These are phyloP conservation scores for Fusarium sp. DNA, from an alignment of 2,329 filamentous ascomycete genomes.

Conservation along the genomic window DNA sequence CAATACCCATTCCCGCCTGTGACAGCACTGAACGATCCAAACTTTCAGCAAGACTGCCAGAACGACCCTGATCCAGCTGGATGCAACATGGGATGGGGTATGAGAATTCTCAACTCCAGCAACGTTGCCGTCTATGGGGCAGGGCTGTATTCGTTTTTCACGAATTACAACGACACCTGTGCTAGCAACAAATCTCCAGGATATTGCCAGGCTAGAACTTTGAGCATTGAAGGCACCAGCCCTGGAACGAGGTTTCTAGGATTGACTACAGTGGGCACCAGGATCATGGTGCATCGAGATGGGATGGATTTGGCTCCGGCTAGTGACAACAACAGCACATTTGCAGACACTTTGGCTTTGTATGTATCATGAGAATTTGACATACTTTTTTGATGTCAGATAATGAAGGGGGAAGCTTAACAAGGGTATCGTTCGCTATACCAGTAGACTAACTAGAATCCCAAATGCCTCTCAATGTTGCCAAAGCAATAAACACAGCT, in stretches of 20 bases:
- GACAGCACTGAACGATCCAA: conserved; percentile 45
- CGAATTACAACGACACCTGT: conserved; percentile 66
- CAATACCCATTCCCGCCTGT: conserved; percentile 64
- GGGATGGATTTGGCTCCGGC: conserved; percentile 36
- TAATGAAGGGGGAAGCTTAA: background rate
- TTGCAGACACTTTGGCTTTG: conserved; percentile 43
- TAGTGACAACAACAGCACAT: conserved; percentile 43
- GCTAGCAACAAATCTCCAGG: conserved; percentile 53
- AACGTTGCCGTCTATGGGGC: conserved; percentile 69
- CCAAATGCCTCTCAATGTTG: conserved; percentile 71
- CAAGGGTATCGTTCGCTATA: conserved; percentile 39
- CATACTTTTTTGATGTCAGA: conserved; percentile 7
- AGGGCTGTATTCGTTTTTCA: conserved; percentile 75
- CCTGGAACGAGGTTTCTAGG: conserved; percentile 40
- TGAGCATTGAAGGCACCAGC: conserved; percentile 41
- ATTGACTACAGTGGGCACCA: conserved; percentile 44
- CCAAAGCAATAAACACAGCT: conserved; percentile 80
- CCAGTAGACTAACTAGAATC: conserved; percentile 43
- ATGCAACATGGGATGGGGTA: conserved; percentile 72
- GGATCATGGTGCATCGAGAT: conserved; percentile 40
- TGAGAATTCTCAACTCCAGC: conserved; percentile 66
- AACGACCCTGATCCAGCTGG: conserved; percentile 55
- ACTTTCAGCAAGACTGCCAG: conserved; percentile 37
- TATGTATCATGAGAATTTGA: conserved; percentile 36
- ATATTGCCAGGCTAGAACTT: conserved; percentile 59